Evolutionary conservation across 2,329 filamentous ascomycete genomes (phyloP).

Genomic region (Stylonectria norvegica): DNA sequence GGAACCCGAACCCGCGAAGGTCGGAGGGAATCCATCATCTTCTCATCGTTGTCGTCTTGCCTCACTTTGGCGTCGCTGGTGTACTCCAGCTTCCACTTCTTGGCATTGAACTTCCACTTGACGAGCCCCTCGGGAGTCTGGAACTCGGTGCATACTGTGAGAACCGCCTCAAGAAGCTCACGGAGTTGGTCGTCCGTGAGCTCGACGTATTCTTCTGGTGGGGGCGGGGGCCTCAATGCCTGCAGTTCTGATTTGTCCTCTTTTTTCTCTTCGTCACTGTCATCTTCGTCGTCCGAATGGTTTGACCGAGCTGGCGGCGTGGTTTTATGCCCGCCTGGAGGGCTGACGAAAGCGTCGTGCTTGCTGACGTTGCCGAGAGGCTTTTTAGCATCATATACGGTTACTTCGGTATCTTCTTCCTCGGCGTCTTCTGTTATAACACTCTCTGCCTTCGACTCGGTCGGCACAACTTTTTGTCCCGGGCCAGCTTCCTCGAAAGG

Average conservation of each 20-base stretch:
- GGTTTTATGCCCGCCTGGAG: too few relatives aligned
- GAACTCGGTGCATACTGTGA: slow-evolving; percentile 7
- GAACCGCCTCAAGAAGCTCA: slow-evolving; percentile 7
- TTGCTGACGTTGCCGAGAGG: too few relatives aligned
- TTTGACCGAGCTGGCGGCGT: too few relatives aligned
- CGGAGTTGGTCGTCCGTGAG: slow-evolving; percentile 9
- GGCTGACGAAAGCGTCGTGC: too few relatives aligned
- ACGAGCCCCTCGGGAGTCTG: slow-evolving; percentile 4
- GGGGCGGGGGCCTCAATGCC: too few relatives aligned
- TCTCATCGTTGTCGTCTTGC: not conserved
- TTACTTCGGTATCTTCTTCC: too few relatives aligned
- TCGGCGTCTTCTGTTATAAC: too few relatives aligned
- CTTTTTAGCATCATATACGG: too few relatives aligned
- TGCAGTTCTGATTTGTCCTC: not conserved
- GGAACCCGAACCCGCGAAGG: not conserved
- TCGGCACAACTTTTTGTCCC: too few relatives aligned
- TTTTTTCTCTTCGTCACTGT: not conserved
- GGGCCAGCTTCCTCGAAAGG: not conserved
- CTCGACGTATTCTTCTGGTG: slow-evolving; percentile 5
- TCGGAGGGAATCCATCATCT: slow-evolving; percentile 1
- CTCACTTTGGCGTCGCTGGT: not conserved
- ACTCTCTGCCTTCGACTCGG: too few relatives aligned
- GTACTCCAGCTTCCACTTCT: slow-evolving; percentile 9
- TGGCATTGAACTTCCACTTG: slow-evolving; percentile 8
- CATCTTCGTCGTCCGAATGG: not conserved